Evolutionary conservation across 2,329 filamentous ascomycete genomes (phyloP).

Genomic region (Penicillium palitans): DNA sequence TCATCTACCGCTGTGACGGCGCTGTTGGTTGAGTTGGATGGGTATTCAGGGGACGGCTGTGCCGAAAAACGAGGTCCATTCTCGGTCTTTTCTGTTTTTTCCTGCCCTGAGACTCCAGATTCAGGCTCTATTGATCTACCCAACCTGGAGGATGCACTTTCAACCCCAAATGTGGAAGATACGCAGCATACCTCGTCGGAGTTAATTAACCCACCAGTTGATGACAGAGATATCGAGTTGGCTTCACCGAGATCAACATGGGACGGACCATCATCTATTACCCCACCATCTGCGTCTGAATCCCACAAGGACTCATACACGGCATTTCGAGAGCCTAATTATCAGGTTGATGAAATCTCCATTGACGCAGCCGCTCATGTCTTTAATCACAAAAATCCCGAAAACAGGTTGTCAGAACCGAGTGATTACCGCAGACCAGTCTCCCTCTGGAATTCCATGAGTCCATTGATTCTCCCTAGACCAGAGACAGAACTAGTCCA

Average conservation of each 20-base stretch:
- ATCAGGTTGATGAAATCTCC: background rate
- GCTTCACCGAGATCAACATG: background rate
- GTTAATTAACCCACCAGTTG: background rate
- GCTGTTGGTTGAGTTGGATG: constrained; percentile 21
- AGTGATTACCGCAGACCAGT: background rate
- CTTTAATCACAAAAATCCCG: background rate
- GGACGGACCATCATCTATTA: background rate
- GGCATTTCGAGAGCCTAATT: background rate
- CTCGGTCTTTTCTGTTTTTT: constrained; percentile 23
- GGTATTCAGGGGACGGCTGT: constrained; percentile 14
- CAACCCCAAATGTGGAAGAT: background rate
- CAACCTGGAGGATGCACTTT: background rate
- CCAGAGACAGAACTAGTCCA: constrained; percentile 29
- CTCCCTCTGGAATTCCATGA: constrained; percentile 1
- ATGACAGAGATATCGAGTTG: background rate
- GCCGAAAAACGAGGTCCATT: constrained; percentile 25
- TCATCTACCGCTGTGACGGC: constrained; percentile 22
- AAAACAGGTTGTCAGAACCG: background rate
- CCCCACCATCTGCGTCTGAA: background rate
- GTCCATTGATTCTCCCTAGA: constrained; percentile 12
- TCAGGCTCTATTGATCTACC: background rate
- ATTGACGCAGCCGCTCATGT: background rate
- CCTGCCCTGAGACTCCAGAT: background rate
- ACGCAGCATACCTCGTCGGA: background rate
- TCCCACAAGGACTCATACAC: background rate